phyloP scores from a whole-genome alignment of 1,284 basidiomycete species.

The Caloboletus inedulis region DNA sequence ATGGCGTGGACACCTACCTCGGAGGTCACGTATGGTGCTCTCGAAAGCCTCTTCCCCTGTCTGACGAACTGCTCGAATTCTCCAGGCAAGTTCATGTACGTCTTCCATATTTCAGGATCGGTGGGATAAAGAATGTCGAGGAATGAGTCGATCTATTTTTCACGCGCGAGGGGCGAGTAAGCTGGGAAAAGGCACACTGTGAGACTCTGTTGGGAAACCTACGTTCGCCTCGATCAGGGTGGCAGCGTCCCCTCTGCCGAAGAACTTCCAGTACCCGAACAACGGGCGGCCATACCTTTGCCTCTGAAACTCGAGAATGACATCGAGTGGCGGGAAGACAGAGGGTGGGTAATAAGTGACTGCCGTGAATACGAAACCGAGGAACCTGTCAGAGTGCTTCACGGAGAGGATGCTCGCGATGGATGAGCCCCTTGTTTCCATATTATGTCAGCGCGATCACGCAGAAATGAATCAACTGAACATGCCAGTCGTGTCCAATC shows the following conservation, averaged over 20 bases:
- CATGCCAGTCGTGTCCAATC: constrained; percentile 47
- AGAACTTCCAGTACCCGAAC: constrained; percentile 42
- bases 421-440: constrained; percentile 31
- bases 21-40: constrained; percentile 33
- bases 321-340: constrained; percentile 28
- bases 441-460: not conserved
- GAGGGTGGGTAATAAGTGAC: constrained; percentile 33
- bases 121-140: constrained; percentile 32
- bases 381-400: constrained; percentile 32
- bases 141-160: constrained; percentile 31
- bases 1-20: constrained; percentile 22
- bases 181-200: not conserved
- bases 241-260: constrained; percentile 29
- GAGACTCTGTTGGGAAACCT: not conserved
- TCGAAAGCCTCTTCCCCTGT: constrained; percentile 21
- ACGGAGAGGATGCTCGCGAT: constrained; percentile 33
- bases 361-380: constrained; percentile 33
- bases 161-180: not conserved
- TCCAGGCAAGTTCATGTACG: constrained; percentile 33
- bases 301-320: constrained; percentile 22
- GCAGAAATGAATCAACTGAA: not conserved
- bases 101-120: constrained; percentile 35
- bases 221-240: constrained; percentile 33
- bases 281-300: constrained; percentile 31
- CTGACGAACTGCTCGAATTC: constrained; percentile 32